Base-by-base conservation (phyloP, 352 stramenopile species). In the Aphanomyces invadans region DNA sequence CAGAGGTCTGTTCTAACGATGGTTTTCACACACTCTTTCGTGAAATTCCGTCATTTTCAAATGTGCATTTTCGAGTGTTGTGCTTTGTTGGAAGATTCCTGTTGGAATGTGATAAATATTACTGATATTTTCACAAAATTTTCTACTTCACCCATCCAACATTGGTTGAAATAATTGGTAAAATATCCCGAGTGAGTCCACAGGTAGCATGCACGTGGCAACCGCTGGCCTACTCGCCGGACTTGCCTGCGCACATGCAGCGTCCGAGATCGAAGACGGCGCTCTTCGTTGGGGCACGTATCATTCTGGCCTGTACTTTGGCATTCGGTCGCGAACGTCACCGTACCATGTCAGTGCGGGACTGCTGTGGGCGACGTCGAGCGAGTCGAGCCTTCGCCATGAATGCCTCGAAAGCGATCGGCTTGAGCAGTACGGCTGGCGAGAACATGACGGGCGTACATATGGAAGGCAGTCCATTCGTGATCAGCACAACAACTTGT, bases 391-490 rank as follows among this genome's bases (percentile, higher is more conserved):
- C 71, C 65, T 94, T 19, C 72, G 83, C 42, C 81, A 91, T 70
- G 73, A 88, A 61, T 90, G 83, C 62, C 78, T 78, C 0, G 82
- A 94, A 53, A 81, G 90, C 32, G 85, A 94, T 69, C 77, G 76
- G 12, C 66, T 94, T 44, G 74, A 90, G 61, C 80, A 79, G 38
- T 94, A 94, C 65, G 83, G 83, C n/a, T 94, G 85, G 85, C 64
- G 82, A 5, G 65, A 88, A 33, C 85, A 94, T 69, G 81, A 94
- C 60, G 85, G 85, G 23, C 71, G 65, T 29, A 65, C 48, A 49
- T 94, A 80, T 64, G 85, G 80, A 1, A 51, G 70, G 21, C 83
- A 94, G 63, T 71, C 45, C 21, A 72, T 94, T 23, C 77, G 86
- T 38, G 85, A 94, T 57, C 83, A 90, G 73, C 83, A 83, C 72